Evolutionary conservation across 1,139 yeast genomes (phyloP), one percentile per base, ranked within the genome.

Genomic region (Lodderomyces theae): DNA sequence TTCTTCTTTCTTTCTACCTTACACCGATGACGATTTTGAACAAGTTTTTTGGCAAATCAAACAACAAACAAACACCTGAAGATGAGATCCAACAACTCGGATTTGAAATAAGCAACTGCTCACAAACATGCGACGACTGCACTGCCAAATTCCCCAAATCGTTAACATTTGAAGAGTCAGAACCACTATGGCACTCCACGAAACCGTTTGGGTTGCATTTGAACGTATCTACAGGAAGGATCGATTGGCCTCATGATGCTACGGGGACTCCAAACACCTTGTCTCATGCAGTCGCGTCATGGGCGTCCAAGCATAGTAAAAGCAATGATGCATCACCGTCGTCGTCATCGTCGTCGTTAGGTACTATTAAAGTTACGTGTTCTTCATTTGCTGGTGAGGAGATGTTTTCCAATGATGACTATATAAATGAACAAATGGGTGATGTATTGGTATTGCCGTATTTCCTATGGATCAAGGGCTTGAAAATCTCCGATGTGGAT

Each of bases 171-270:
- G 77, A 65, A 7, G 54, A 52, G 29, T 66, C 23, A 13, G 61
- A 54, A 5, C 73, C 80, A 5, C 68, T 92, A 28, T 88, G 86
- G 79, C 80, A 85, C 42, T 71, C 89, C 3, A 80, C 95, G 1
- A 74, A 74, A 49, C 80, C 85, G 2, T 80, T 79, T 43, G 83
- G 80, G 5, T 56, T 84, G 17, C 97, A 90, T 51, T 66, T 88
- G 24, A 62, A 89, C 15, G 81, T 90, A 0, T 82, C 96, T 2
- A 88, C 97, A 0, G 95, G 94, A 11, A 80, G 82, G 51, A 59
- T 77, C 1, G 96, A 92, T 61, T 92, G 98, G 97, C 67, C 64
- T 5, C 94, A 80, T 47, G 85, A 85, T 55, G 88, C 95, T 10
- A 64, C 75, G 8, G 83, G 77, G 36, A 75, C 65, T 3, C 45